Percentiles rank a stretch among this genome's conserved stretches.
These are phyloP conservation scores for Paraphoma chrysanthemicola DNA, from an alignment of 2,329 filamentous ascomycete species.

Conservation along the genomic window DNA sequence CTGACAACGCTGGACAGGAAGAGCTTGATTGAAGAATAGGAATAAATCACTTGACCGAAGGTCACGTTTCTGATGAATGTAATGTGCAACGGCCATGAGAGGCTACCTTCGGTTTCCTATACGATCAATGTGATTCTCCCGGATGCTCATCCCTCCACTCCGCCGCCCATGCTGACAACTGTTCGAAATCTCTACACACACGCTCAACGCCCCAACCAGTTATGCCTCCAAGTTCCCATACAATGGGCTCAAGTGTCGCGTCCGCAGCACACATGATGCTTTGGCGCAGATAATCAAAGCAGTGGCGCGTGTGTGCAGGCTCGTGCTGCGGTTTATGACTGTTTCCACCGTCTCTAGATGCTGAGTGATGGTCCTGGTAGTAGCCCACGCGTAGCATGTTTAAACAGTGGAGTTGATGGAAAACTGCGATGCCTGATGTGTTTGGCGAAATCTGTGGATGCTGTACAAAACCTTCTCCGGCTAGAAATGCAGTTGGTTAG, in stretches of 20 bases:
- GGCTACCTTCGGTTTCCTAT: too few relatives aligned
- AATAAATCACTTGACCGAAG: too few relatives aligned
- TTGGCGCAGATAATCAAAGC: constrained; percentile 19
- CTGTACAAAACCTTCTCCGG: constrained; percentile 18
- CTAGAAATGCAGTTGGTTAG: background rate
- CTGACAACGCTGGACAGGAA: too few relatives aligned
- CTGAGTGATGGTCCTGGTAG: too few relatives aligned
- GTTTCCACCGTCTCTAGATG: too few relatives aligned
- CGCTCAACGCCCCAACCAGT: background rate
- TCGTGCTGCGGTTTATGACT: too few relatives aligned
- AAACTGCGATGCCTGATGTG: constrained; percentile 14
- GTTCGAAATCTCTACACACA: background rate
- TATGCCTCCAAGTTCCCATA: constrained; percentile 14
- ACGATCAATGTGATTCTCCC: too few relatives aligned
- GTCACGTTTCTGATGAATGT: too few relatives aligned
- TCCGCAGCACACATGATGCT: constrained; percentile 20
- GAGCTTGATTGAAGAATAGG: too few relatives aligned
- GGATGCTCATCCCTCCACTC: background rate
- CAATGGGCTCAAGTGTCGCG: constrained; percentile 15
- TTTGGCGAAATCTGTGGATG: constrained; percentile 13
- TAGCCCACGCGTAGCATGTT: background rate
- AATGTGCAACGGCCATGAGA: too few relatives aligned
- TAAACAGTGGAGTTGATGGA: constrained; percentile 23
- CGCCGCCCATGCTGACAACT: too few relatives aligned
- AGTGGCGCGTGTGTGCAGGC: constrained; percentile 12